phyloP scores from a whole-genome alignment of 2,329 filamentous ascomycete species.

The Tolypocladium ophioglossoides region DNA sequence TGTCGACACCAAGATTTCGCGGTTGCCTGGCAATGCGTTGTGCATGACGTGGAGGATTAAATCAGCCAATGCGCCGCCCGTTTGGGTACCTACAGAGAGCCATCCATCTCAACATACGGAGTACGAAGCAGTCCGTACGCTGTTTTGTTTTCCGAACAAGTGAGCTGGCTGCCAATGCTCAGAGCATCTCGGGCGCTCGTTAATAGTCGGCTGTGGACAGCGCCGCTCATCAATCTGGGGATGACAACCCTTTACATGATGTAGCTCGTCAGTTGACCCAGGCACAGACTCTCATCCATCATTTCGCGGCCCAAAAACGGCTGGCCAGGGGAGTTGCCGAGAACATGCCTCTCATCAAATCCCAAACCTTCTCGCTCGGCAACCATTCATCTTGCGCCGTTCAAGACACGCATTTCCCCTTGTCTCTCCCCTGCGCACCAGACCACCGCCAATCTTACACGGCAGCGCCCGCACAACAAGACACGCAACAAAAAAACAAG shows the following conservation, averaged over 20 bases:
- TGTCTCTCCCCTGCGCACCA: background rate
- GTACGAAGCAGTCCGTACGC: too few species aligned
- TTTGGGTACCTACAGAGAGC: too few species aligned
- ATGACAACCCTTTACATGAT: background rate
- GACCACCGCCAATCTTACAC: background rate
- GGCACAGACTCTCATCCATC: background rate
- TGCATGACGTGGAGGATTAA: too few species aligned
- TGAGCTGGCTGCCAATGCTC: background rate
- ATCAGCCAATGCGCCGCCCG: background rate
- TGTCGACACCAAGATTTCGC: background rate
- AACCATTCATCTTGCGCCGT: background rate
- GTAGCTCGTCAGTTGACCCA: too few species aligned
- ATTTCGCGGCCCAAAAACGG: background rate
- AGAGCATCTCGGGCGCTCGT: background rate
- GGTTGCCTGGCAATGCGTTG: background rate
- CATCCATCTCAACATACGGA: too few species aligned
- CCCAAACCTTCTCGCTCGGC: background rate
- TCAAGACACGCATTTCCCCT: background rate
- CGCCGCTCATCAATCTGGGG: background rate
- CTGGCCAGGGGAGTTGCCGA: background rate
- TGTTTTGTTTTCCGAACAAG: background rate
- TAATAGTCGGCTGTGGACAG: too few species aligned
- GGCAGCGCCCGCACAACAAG: background rate
- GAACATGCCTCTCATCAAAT: background rate
- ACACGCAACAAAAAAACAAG: background rate